phyloP scores from a whole-genome alignment of 2,329 filamentous ascomycete genomes.

The Acarospora socialis region DNA sequence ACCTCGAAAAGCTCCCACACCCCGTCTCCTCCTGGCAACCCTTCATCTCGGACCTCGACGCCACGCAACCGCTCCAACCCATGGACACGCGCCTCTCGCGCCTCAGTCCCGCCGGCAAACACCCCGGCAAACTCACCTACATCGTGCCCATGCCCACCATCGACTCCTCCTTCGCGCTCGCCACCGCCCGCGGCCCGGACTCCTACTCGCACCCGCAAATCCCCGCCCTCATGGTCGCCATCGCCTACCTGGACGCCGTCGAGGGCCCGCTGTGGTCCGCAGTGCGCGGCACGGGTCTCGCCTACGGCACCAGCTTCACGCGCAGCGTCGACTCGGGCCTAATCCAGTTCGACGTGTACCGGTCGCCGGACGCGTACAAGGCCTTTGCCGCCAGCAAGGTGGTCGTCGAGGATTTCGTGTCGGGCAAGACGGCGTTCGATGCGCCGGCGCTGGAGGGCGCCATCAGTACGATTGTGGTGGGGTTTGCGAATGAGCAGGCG shows the following conservation, averaged over 20 bases:
- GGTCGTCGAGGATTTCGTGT: constrained; percentile 59
- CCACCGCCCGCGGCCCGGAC: constrained; percentile 58
- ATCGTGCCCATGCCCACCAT: constrained; percentile 84
- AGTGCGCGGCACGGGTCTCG: constrained; percentile 81
- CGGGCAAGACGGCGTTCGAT: constrained; percentile 59
- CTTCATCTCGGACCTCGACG: constrained; percentile 40
- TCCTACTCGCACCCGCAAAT: constrained; percentile 64
- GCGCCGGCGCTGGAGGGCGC: constrained; percentile 75
- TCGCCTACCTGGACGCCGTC: constrained; percentile 80
- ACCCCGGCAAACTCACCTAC: constrained; percentile 60
- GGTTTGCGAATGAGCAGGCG: constrained; percentile 74
- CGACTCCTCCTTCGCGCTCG: constrained; percentile 78
- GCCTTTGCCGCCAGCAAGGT: constrained; percentile 66
- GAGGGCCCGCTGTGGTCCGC: constrained; percentile 92
- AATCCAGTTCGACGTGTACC: constrained; percentile 74
- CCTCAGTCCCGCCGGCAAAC: constrained; percentile 60
- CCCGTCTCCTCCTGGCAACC: constrained; percentile 69
- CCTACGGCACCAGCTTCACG: constrained; percentile 72
- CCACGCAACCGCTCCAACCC: constrained; percentile 45
- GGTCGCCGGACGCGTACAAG: constrained; percentile 77
- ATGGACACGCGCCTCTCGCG: constrained; percentile 56
- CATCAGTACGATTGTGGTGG: constrained; percentile 75
- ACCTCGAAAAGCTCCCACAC: constrained; percentile 57
- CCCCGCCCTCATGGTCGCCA: constrained; percentile 73
- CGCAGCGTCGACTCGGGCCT: constrained; percentile 67